Evolutionary conservation across 257 asterid species (phyloP).

Genomic region (Petunia axillaris): DNA sequence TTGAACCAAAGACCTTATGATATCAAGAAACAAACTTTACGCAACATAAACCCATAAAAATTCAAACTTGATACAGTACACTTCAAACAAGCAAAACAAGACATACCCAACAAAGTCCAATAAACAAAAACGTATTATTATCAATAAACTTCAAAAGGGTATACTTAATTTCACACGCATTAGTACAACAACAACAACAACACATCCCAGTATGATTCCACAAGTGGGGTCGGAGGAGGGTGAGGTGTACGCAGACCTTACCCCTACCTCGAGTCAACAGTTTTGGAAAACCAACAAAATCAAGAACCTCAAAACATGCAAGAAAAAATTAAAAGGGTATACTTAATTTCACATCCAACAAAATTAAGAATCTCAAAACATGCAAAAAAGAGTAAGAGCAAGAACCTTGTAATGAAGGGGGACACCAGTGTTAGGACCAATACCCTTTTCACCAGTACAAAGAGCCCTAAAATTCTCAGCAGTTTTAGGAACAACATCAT

Average conservation of each 20-base stretch:
- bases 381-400: neutral
- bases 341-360: neutral
- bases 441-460: conserved; percentile 97
- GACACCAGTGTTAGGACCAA: conserved; percentile 75
- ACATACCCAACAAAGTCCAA: neutral
- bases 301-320: too few species aligned
- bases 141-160: neutral
- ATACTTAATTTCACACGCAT: neutral
- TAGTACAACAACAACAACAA: neutral
- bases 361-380: neutral
- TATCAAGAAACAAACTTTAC: conserved; percentile 15
- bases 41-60: too few species aligned
- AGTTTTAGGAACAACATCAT: conserved; percentile 86
- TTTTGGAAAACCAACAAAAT: too few species aligned
- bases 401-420: conserved; percentile 92
- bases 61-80: neutral
- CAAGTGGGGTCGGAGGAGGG: too few species aligned
- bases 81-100: neutral
- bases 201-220: too few species aligned
- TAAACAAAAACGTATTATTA: neutral
- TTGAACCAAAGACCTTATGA: too few species aligned
- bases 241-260: too few species aligned
- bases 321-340: conserved; percentile 14
- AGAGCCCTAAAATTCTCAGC: conserved; percentile 97
- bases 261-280: too few species aligned